Percentiles rank a stretch among this genome's conserved stretches.
Conservation (phyloP, 805 yeast genomes). For the Lachancea cidri region DNA sequence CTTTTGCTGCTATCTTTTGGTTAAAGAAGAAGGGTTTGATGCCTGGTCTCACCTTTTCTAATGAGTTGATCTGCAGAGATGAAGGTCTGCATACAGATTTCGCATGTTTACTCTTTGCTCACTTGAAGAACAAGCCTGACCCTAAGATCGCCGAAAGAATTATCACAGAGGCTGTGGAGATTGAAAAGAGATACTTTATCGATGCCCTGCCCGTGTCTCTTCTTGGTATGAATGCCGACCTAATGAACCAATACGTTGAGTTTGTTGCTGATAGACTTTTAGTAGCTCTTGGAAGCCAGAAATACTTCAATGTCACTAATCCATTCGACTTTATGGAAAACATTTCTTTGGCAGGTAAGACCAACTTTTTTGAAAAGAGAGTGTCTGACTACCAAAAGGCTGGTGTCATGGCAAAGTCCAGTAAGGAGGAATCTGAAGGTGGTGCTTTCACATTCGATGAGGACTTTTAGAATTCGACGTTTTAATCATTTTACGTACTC, state of each 20-base stretch:
- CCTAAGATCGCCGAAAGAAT: conserved; percentile 73
- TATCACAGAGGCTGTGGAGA: conserved; percentile 90
- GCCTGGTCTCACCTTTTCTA: conserved; percentile 98
- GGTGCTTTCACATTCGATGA: conserved; percentile 81
- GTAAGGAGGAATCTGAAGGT: conserved; percentile 44
- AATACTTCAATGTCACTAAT: conserved; percentile 78
- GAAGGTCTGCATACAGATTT: conserved; percentile 99
- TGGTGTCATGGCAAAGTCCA: conserved; percentile 87
- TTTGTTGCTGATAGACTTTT: conserved; percentile 95
- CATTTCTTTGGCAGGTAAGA: conserved; percentile 96
- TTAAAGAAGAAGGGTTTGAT: conserved; percentile 96
- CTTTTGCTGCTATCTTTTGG: conserved; percentile 98
- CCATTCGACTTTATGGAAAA: conserved; percentile 99
- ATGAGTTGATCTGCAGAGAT: conserved; percentile 95
- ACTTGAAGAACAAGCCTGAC: conserved; percentile 84
- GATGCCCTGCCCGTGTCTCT: conserved; percentile 92
- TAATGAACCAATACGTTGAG: conserved; percentile 98
- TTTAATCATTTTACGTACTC: not conserved
- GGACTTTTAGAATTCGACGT: conserved; percentile 58
- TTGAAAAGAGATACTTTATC: conserved; percentile 90
- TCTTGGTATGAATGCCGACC: conserved; percentile 88
- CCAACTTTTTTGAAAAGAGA: conserved; percentile 98
- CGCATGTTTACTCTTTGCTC: conserved; percentile 92
- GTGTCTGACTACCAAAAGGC: conserved; percentile 99
- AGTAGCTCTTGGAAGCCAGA: conserved; percentile 85